These are phyloP conservation scores for Helicostylum pulchrum DNA, from an alignment of 192 early-diverging fungal species.

Conservation along the genomic window DNA sequence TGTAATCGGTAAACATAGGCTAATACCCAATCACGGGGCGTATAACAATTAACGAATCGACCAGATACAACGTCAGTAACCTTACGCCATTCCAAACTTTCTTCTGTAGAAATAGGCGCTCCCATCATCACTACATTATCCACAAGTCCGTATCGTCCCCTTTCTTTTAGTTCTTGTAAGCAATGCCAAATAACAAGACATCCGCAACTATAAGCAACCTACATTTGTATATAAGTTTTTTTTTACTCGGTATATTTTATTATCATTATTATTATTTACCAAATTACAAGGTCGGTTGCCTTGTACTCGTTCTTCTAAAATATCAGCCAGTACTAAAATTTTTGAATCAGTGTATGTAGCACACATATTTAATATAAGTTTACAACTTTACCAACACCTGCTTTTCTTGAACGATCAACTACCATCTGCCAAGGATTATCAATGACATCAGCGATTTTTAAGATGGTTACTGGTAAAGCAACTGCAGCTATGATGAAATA, in stretches of 20 bases:
- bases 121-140: constrained; percentile 55
- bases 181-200: constrained; percentile 57
- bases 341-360: not conserved
- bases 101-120: constrained; percentile 45
- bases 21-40: constrained; percentile 50
- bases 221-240: not conserved
- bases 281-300: constrained; percentile 53
- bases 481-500: constrained; percentile 36
- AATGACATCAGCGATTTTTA: constrained; percentile 55
- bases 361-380: not conserved
- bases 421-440: constrained; percentile 60
- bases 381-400: constrained; percentile 40
- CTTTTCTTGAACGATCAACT: constrained; percentile 50
- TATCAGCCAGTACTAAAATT: constrained; percentile 50
- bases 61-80: constrained; percentile 42
- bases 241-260: not conserved
- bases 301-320: constrained; percentile 50
- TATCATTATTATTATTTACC: constrained; percentile 19
- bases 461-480: constrained; percentile 44
- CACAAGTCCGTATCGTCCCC: constrained; percentile 40
- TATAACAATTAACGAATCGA: constrained; percentile 53
- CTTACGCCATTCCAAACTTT: constrained; percentile 39
- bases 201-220: constrained; percentile 55
- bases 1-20: constrained; percentile 50
- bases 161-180: constrained; percentile 45